Base-by-base conservation (phyloP, 805 yeast species). In the Wickerhamomyces sydowiorum region DNA sequence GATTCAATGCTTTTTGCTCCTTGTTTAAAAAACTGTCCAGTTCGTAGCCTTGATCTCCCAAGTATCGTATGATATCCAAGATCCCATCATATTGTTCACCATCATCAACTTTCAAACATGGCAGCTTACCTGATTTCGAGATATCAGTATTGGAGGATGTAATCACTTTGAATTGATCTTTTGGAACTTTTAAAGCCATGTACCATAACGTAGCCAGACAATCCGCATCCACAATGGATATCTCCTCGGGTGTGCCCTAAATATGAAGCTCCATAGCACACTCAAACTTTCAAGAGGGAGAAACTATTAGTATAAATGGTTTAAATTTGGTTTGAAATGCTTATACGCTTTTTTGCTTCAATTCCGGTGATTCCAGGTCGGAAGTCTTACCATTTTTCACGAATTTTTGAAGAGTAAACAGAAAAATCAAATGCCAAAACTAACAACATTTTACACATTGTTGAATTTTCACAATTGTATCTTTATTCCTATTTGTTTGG, bases 141-240 rank as follows among this genome's bases (percentile, higher is more conserved):
- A 75, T 42, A 50, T 75, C 76, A 12, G 80, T 72, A 54, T 82
- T 80, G 41, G 77, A 75, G 2, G 86, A 78, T 2, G 80, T 70
- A 8, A 78, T 70, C 2, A 82, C 54, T 29, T 61, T 63, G 45
- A 49, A 44, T n/a, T 29, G 56, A 38, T 24, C 36, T 28, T 37
- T 47, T 0, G 50, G 50, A 23, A 43, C 62, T 50, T 39, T 57
- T 38, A 50, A 49, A 34, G 42, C 37, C n/a, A 73, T 53, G 31
- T 72, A 60, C 73, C 76, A 72, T 0, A 63, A 54, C 5, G 66
- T 47, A 0, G 82, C 82, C 13, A 75, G 43, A 9, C 75, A 70
- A 39, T 76, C 78, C 0, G 82, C 75, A 31, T 75, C 75, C 32
- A 78, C 67, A 3, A 69, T 52, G 0, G 80, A 73, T 1, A 73